These are phyloP conservation scores for Claviceps monticola DNA, from an alignment of 2,329 filamentous ascomycete species.

Conservation along the genomic window DNA sequence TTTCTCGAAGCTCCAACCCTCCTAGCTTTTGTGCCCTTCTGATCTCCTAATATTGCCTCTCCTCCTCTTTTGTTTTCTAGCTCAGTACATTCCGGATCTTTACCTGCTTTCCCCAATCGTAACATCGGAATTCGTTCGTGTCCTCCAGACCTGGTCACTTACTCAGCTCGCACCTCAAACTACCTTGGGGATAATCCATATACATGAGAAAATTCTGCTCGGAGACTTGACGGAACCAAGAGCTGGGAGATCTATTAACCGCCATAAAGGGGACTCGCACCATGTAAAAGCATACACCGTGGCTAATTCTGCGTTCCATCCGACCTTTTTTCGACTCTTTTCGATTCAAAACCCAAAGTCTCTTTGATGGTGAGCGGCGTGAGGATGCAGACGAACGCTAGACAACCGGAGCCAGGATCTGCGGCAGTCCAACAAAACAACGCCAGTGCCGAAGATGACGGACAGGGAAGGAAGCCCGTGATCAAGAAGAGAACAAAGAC, in stretches of 20 bases:
- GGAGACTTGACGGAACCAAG: not conserved
- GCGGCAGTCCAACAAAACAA: slow-evolving; percentile 18
- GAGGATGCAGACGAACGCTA: slow-evolving; percentile 5
- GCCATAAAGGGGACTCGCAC: slow-evolving; percentile 1
- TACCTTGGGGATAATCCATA: not conserved
- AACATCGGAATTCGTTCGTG: not conserved
- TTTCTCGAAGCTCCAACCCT: slow-evolving; percentile 6
- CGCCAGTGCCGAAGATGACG: slow-evolving; percentile 25
- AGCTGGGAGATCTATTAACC: not conserved
- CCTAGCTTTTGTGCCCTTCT: slow-evolving; percentile 1
- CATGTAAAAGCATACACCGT: slow-evolving; percentile 8
- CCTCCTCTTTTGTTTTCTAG: not conserved
- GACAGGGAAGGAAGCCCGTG: slow-evolving; percentile 31
- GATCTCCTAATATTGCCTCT: not conserved
- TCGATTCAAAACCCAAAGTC: not conserved
- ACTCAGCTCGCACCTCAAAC: not conserved
- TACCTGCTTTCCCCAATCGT: not conserved
- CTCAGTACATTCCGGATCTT: not conserved
- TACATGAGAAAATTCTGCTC: not conserved
- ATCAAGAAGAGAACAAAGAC: slow-evolving; percentile 72
- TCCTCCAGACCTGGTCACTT: not conserved
- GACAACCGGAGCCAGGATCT: slow-evolving; percentile 13
- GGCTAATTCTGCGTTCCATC: not conserved
- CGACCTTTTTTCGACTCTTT: not conserved
- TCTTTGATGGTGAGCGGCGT: slow-evolving; percentile 2